A percentile compares a stretch with the other conserved stretches of the same genome.
Conservation (phyloP, 768 basidiomycete species). For the Tricholoma bakamatsutake region DNA sequence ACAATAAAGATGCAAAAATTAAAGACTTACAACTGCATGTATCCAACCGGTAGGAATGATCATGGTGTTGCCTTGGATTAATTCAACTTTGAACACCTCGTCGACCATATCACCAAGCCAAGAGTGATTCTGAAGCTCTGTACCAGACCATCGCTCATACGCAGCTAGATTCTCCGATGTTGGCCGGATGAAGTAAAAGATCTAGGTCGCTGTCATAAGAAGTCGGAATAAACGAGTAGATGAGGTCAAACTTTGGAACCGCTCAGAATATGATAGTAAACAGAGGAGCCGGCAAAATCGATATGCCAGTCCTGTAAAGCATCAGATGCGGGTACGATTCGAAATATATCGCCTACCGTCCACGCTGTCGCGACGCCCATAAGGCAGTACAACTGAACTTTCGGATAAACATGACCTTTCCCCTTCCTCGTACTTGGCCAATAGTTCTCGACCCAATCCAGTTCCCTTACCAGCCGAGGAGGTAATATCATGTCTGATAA, state of each 20-base stretch:
- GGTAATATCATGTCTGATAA: slow-evolving; percentile 77
- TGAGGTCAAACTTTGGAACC: slow-evolving; percentile 67
- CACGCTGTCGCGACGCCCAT: slow-evolving; percentile 94
- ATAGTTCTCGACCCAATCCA: slow-evolving; percentile 96
- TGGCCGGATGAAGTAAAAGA: slow-evolving; percentile 94
- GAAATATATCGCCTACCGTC: slow-evolving; percentile 58
- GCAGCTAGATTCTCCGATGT: slow-evolving; percentile 80
- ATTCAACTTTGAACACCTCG: slow-evolving; percentile 80
- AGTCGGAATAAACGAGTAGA: background rate
- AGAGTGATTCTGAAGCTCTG: slow-evolving; percentile 76
- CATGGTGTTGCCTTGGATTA: slow-evolving; percentile 79
- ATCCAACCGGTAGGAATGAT: slow-evolving; percentile 98
- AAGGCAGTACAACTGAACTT: slow-evolving; percentile 93
- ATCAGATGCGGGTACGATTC: background rate
- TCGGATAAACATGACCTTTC: slow-evolving; percentile 74
- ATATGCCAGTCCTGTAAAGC: slow-evolving; percentile 89
- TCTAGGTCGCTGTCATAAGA: slow-evolving; percentile 33
- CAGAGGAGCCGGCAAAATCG: slow-evolving; percentile 95
- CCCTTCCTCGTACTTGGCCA: slow-evolving; percentile 82
- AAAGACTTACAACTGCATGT: slow-evolving; percentile 79
- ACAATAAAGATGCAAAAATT: background rate
- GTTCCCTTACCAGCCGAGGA: slow-evolving; percentile 76
- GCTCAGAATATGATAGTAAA: slow-evolving; percentile 91
- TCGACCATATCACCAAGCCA: slow-evolving; percentile 95
- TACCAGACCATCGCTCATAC: slow-evolving; percentile 93